phyloP scores from a whole-genome alignment of 75 land plant genomes.

The Pinus taeda region DNA sequence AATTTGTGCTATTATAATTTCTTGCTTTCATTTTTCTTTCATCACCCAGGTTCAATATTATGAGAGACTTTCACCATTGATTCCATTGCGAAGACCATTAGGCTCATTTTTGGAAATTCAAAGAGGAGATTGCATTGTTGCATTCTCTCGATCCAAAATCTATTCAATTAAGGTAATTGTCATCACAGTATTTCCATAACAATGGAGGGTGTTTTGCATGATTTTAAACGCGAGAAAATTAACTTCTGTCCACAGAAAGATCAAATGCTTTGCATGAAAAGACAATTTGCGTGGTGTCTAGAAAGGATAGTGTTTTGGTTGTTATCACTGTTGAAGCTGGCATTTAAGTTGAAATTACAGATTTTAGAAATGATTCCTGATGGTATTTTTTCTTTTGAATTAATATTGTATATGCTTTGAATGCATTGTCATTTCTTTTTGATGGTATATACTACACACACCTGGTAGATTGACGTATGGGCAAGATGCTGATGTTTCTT shows the following conservation, averaged over 20 bases:
- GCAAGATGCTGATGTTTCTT: no score
- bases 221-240: neutral
- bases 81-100: constrained; percentile 55
- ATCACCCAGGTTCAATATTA: constrained; percentile 55
- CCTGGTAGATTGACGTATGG: no score
- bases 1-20: neutral
- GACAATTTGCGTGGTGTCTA: neutral
- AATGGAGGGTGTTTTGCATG: neutral
- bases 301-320: neutral
- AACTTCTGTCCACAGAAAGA: neutral
- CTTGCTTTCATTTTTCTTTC: neutral
- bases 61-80: constrained; percentile 77
- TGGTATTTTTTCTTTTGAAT: neutral
- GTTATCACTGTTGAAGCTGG: neutral
- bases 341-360: neutral
- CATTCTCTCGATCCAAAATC: constrained; percentile 73
- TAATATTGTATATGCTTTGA: neutral
- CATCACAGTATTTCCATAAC: neutral
- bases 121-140: constrained; percentile 81
- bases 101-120: constrained; percentile 47
- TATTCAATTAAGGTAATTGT: constrained; percentile 59
- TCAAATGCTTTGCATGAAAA: neutral
- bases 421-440: no score
- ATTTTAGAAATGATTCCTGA: neutral
- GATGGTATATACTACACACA: no score